These are phyloP conservation scores for Pseudogymnoascus verrucosus DNA, from an alignment of 2,329 filamentous ascomycete genomes.

Conservation along the genomic window DNA sequence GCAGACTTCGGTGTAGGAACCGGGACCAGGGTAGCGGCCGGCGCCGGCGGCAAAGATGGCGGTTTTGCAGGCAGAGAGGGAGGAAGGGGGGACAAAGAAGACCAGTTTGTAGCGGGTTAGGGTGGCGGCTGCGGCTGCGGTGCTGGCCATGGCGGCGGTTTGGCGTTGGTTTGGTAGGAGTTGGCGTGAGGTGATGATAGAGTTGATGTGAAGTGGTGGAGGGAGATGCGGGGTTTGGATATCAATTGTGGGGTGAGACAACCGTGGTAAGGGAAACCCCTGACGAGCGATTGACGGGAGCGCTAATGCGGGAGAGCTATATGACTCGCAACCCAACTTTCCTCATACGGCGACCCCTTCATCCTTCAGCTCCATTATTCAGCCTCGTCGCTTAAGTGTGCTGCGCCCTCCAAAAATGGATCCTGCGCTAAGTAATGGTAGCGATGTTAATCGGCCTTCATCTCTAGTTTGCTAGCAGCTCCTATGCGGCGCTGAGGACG, in stretches of 20 bases:
- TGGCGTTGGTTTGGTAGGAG: background rate
- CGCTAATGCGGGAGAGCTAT: background rate
- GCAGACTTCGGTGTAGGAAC: constrained; percentile 49
- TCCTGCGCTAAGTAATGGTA: background rate
- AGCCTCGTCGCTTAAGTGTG: background rate
- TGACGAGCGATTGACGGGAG: background rate
- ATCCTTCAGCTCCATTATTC: background rate
- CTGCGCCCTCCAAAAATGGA: background rate
- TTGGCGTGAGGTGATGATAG: background rate
- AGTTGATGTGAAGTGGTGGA: background rate
- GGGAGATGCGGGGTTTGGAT: background rate
- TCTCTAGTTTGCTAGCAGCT: background rate
- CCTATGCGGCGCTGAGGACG: background rate
- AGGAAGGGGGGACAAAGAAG: constrained; percentile 41
- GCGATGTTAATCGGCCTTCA: background rate
- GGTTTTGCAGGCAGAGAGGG: constrained; percentile 42
- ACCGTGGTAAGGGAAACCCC: background rate
- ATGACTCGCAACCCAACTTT: background rate
- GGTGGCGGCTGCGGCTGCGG: background rate
- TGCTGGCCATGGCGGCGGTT: background rate
- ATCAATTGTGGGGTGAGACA: background rate
- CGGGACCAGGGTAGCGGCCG: constrained; percentile 40
- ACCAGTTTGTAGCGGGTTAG: constrained; percentile 33
- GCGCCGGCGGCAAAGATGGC: constrained; percentile 53
- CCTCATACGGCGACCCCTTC: background rate